Evolutionary conservation across 169 alveolate species (phyloP), one percentile per base, ranked within the genome.

Genomic region (Plasmodium yoelii): DNA sequence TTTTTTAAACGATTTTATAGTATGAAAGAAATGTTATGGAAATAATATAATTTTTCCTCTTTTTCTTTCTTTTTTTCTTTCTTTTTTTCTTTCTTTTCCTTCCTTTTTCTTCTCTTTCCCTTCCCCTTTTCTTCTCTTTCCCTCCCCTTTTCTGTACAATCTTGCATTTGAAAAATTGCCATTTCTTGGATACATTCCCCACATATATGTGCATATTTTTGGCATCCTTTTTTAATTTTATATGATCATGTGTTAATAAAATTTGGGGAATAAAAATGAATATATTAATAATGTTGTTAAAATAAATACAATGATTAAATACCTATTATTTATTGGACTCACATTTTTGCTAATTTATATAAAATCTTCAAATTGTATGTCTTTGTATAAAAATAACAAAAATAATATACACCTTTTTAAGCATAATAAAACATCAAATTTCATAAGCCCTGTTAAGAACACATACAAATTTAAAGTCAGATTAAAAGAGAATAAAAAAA

Each of bases 401-500:
- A n/a, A n/a, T n/a, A n/a, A n/a, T n/a, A n/a, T n/a, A n/a, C n/a
- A n/a, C n/a, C n/a, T n/a, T n/a, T n/a, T n/a, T n/a, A n/a, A n/a
- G n/a, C n/a, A n/a, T n/a, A n/a, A n/a, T n/a, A n/a, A n/a, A 44
- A 55, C 34, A n/a, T 13, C 13, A 26, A 19, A 51, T 4, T 80
- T 80, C 59, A 46, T 80, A 53, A 5, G 18, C 15, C 26, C 56
- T n/a, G 26, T 1, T 34, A 55, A 34, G 5, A 42, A 44, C 67
- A 46, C 13, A 15, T 4, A n/a, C 10, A 15, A 80, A 22, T 9
- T 28, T 47, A 34, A 18, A 26, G 13, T 55, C 49, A 44, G 18
- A 18, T 9, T 80, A 64, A 15, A 61, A 18, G 84, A 64, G 5
- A 71, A 67, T 70, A 67, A 70, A 55, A 64, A 39, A 49, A 67